Base-by-base conservation (phyloP, 1,139 yeast species). In the Sugiyamaella neomexicana region DNA sequence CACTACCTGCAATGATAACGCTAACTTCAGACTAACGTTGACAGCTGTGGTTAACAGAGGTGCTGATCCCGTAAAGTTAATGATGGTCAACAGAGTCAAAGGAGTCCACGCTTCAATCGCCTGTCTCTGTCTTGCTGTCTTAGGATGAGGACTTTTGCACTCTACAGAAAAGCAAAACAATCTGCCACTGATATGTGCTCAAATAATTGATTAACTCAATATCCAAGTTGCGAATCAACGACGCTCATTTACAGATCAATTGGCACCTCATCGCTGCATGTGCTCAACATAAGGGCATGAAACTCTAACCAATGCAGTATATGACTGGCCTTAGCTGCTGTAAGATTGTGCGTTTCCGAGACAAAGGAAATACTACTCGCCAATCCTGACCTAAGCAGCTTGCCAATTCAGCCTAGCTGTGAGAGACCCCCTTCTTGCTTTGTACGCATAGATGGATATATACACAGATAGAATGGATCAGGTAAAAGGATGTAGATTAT, bases 1-100 rank as follows among this genome's bases (percentile, higher is more conserved):
- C 42, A n/a, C 34, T 17, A 15, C 58, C 59, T 15, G 58, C 51
- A 9, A 46, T 50, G 20, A 52, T 38, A 8, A 57, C 36, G 2
- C 53, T 51, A 7, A 27, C 15, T 45, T 25, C 32, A 5, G 60
- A 23, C 46, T 36, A 16, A 31, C 39, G 9, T 55, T 34, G 15
- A 34, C 46, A 10, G 55, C 58, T 13, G 31, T 49, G 20, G 50
- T 49, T 4, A 53, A n/a, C 9, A 40, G 40, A 16, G 53, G 43
- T 1, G 44, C 40, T 9, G 48, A 36, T 8, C 58, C 58, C 6
- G 27, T 48, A n/a, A 54, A 23, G 23, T 55, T 54, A 31, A 55
- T 39, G 12, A 52, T 15, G 12, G 49, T 32, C 25, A 50, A 53
- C 5, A 42, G 17, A 1, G 40, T 10, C 29, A 56, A 32, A 12